Evolutionary conservation across 2,329 filamentous ascomycete genomes (phyloP).

Genomic region (Pseudogymnoascus sp.): DNA sequence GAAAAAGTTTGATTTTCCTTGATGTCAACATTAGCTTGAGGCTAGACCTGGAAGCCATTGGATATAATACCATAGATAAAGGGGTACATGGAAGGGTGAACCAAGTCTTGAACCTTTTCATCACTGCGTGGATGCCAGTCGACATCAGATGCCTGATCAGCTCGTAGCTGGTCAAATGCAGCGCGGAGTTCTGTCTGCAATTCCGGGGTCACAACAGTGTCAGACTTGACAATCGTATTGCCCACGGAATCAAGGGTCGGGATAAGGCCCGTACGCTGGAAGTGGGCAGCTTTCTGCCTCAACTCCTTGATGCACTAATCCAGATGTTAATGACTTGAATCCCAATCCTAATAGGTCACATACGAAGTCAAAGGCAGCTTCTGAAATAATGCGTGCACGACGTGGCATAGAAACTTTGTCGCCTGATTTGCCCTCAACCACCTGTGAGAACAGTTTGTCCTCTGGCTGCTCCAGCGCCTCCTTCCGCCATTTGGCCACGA

Average conservation of each 20-base stretch:
- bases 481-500: slow-evolving; percentile 22
- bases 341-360: not conserved
- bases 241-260: slow-evolving; percentile 11
- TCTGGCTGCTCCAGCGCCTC: slow-evolving; percentile 20
- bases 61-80: slow-evolving; percentile 41
- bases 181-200: slow-evolving; percentile 36
- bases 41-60: not conserved
- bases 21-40: not conserved
- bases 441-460: slow-evolving; percentile 27
- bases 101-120: slow-evolving; percentile 50
- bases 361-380: slow-evolving; percentile 1
- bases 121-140: slow-evolving; percentile 57
- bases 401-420: not conserved
- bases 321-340: not conserved
- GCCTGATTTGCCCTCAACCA: slow-evolving; percentile 24
- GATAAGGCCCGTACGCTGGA: slow-evolving; percentile 14
- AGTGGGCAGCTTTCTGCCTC: slow-evolving; percentile 18
- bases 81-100: slow-evolving; percentile 58
- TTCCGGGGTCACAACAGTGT: slow-evolving; percentile 35
- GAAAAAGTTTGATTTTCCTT: slow-evolving; percentile 11
- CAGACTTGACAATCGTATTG: slow-evolving; percentile 43
- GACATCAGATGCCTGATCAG: slow-evolving; percentile 40
- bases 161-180: slow-evolving; percentile 42
- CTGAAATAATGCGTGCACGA: not conserved
- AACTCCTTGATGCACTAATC: slow-evolving; percentile 20